Percentiles rank a stretch among this genome's conserved stretches.
Evolutionary conservation across 306 rosid species (phyloP).

Genomic region (Alnus rubra): DNA sequence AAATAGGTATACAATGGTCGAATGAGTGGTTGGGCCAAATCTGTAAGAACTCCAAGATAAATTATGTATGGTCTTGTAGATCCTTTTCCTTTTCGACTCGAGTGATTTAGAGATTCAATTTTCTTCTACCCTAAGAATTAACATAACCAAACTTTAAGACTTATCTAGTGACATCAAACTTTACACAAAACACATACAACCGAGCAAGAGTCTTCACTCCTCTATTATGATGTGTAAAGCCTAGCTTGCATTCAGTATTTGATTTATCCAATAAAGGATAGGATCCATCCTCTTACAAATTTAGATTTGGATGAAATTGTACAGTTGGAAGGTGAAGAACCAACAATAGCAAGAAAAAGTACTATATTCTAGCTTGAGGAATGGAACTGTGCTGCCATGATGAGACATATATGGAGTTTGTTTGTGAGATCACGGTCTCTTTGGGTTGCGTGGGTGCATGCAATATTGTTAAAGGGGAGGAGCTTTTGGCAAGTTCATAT

Average conservation of each 20-base stretch:
- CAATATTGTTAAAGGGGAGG: too few species aligned
- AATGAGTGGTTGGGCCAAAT: not conserved
- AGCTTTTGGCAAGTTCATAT: too few species aligned
- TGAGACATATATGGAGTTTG: too few species aligned
- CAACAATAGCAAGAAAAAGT: slow-evolving; percentile 4
- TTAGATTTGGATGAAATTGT: not conserved
- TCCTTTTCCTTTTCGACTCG: not conserved
- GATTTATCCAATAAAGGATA: not conserved
- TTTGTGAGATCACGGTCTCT: too few species aligned
- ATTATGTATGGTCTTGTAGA: not conserved
- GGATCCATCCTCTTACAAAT: not conserved
- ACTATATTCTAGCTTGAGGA: not conserved
- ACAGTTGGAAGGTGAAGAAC: too few species aligned
- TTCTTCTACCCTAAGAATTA: too few species aligned
- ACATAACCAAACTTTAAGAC: too few species aligned
- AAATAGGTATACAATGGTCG: not conserved
- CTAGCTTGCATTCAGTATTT: not conserved
- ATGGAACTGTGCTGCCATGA: too few species aligned
- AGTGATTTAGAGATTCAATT: not conserved
- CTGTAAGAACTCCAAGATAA: not conserved
- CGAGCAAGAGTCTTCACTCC: not conserved
- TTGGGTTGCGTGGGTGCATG: too few species aligned
- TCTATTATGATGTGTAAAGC: not conserved
- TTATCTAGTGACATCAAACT: too few species aligned
- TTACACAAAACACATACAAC: too few species aligned